These are phyloP conservation scores for Flammula alnicola DNA, from an alignment of 1,284 basidiomycete species.

Conservation along the genomic window DNA sequence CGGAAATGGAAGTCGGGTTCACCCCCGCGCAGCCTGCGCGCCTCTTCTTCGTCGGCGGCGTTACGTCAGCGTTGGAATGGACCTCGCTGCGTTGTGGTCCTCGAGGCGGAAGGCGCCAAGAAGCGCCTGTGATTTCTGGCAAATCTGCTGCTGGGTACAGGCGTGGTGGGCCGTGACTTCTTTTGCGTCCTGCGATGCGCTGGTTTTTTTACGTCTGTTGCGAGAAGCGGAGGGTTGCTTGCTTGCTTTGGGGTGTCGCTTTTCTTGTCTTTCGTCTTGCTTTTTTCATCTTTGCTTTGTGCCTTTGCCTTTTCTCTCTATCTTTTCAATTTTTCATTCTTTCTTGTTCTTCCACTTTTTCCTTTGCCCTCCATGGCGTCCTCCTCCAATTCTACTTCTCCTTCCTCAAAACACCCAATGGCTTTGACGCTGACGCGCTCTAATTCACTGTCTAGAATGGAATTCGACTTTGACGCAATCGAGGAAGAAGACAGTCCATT, in stretches of 20 bases:
- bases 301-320: neutral
- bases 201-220: neutral
- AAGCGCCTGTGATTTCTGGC: neutral
- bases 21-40: too few relatives aligned
- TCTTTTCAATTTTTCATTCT: neutral
- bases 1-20: too few relatives aligned
- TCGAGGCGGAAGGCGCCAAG: neutral
- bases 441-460: conserved; percentile 57
- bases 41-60: too few relatives aligned
- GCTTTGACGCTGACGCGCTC: conserved; percentile 28
- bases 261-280: neutral
- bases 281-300: neutral
- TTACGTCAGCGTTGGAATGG: neutral
- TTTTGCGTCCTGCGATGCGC: neutral
- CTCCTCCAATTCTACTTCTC: conserved; percentile 13
- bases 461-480: conserved; percentile 76
- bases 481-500: conserved; percentile 97
- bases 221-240: neutral
- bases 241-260: neutral
- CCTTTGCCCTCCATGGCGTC: conserved; percentile 4
- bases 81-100: neutral
- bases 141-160: neutral
- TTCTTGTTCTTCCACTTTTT: neutral
- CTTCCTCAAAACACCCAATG: conserved; percentile 15
- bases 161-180: too few relatives aligned